These are phyloP conservation scores for Ramalina peruviana DNA, from an alignment of 495 filamentous ascomycete species.

Conservation along the genomic window DNA sequence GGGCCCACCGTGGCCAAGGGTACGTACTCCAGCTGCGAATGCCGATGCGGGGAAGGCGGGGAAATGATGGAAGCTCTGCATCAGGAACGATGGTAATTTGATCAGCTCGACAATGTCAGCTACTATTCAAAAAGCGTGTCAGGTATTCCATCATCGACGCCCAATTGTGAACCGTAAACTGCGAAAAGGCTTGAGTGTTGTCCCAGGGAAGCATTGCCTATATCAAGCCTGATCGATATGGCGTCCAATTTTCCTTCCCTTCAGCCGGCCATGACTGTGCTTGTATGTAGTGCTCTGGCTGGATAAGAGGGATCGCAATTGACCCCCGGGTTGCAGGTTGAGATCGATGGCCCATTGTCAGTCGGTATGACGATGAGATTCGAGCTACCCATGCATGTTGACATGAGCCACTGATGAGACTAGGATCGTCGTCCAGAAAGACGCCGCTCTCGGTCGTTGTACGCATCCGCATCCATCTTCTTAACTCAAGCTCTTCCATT, in stretches of 20 bases:
- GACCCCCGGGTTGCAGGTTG: conserved; percentile 10
- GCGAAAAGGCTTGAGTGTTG: too few species aligned
- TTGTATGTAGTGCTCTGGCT: conserved; percentile 15
- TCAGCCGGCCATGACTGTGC: conserved; percentile 32
- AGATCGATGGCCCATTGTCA: conserved; percentile 14
- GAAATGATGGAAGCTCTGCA: too few species aligned
- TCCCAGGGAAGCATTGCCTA: too few species aligned
- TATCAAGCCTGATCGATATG: too few species aligned
- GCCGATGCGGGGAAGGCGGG: too few species aligned
- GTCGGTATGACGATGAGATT: conserved; percentile 1
- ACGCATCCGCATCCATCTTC: conserved; percentile 2
- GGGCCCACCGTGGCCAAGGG: too few species aligned
- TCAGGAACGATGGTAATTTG: too few species aligned
- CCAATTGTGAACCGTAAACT: too few species aligned
- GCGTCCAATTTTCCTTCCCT: conserved; percentile 22
- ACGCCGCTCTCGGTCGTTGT: conserved; percentile 20
- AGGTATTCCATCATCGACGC: too few species aligned
- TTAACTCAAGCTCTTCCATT: background rate
- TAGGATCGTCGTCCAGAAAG: conserved; percentile 12
- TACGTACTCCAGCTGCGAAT: too few species aligned
- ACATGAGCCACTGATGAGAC: background rate
- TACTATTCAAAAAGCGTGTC: too few species aligned
- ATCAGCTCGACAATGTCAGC: too few species aligned
- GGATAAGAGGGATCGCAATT: background rate
- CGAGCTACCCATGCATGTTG: background rate